Percentiles rank a stretch among this genome's conserved stretches.
Evolutionary conservation across 148 eudicot genomes (phyloP).

Genomic region (Euryodendron excelsum): DNA sequence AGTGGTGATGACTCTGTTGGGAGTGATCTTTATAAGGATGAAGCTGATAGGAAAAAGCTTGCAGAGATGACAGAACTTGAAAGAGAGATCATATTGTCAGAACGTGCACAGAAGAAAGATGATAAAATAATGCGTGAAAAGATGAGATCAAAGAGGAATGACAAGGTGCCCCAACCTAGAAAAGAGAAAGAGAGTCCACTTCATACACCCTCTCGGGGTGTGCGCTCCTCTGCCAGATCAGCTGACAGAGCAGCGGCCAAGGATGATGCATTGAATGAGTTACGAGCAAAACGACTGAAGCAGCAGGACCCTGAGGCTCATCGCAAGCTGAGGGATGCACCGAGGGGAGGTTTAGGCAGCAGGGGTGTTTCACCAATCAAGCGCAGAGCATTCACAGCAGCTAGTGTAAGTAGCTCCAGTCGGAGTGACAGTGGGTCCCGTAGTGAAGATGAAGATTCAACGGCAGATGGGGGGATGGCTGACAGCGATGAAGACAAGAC

Average conservation of each 20-base stretch:
- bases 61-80: slow-evolving; percentile 81
- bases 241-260: slow-evolving; percentile 71
- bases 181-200: slow-evolving; percentile 61
- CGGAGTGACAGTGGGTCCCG: slow-evolving; percentile 73
- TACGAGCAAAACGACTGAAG: slow-evolving; percentile 69
- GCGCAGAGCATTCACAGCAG: slow-evolving; percentile 46
- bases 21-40: slow-evolving; percentile 83
- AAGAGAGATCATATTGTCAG: slow-evolving; percentile 82
- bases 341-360: slow-evolving; percentile 41
- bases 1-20: slow-evolving; percentile 75
- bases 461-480: slow-evolving; percentile 52
- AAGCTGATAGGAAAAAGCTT: slow-evolving; percentile 71
- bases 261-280: slow-evolving; percentile 71
- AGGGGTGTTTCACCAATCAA: slow-evolving; percentile 64
- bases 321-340: slow-evolving; percentile 36
- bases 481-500: slow-evolving; percentile 82
- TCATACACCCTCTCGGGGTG: slow-evolving; percentile 59
- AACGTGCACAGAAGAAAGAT: slow-evolving; percentile 66
- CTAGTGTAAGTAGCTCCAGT: slow-evolving; percentile 64
- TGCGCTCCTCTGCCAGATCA: slow-evolving; percentile 74
- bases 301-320: slow-evolving; percentile 61
- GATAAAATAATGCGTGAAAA: slow-evolving; percentile 72
- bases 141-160: slow-evolving; percentile 63
- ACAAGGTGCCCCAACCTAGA: slow-evolving; percentile 52
- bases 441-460: slow-evolving; percentile 65